Base-by-base conservation (phyloP, 2,329 filamentous ascomycete genomes). In the Coleophoma eucalyptorum region DNA sequence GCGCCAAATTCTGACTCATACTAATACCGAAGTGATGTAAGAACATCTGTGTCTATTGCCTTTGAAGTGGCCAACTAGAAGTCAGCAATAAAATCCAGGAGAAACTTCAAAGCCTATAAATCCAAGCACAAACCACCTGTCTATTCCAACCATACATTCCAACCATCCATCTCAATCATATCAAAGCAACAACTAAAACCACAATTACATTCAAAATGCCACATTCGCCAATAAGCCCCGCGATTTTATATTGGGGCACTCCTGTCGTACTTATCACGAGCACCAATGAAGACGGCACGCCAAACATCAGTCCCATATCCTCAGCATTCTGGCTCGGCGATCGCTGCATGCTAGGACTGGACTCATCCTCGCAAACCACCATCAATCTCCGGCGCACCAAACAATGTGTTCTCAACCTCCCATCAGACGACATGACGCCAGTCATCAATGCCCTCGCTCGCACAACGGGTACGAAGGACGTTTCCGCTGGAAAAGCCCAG, bases 261-360 rank as follows among this genome's bases (percentile, higher is more conserved):
- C 69, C 69, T 1, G 68, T 72, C 21, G 65, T 71, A 13, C 57
- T 74, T 12, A 62, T 74, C 46, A 63, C 69, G 4, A 67, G 67
- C 11, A 60, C 64, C 42, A 75, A 75, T 52, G 63, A 67, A 55
- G 71, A 75, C 51, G 65, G 64, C 5, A 69, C 66, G 4, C 56
- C 57, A 55, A 75, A 76, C 54, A 67, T 76, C 43, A 63, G 60
- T 7, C 67, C 72, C 8, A 73, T 74, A 51, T 75, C 72, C 15
- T 74, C 72, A 5, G 71, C 68, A 18, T 75, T 65, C 60, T 76
- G 72, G 72, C 66, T 76, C 11, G 67, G 67, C 5, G 60, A 70
- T 52, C 66, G 66, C 12, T 75, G 71, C 59, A 60, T 76, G 58
- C 66, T 75, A 5, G 73, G 72, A 2, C 62, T 75, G 3, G 62